Conservation (phyloP, 2,329 filamentous ascomycete species). For the Drechslerella coelobrocha region DNA sequence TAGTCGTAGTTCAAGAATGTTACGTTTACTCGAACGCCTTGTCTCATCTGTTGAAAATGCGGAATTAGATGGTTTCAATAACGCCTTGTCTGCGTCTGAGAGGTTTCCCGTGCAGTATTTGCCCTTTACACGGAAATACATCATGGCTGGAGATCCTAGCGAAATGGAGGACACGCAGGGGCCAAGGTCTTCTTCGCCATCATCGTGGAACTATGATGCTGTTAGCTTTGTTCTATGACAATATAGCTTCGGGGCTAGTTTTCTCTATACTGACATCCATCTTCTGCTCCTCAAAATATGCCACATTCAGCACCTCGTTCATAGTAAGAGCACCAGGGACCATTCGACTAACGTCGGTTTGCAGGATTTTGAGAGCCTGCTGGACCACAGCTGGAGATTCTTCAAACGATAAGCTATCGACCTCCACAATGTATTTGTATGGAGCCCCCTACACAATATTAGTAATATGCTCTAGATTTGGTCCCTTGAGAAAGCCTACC, state of each 20-base stretch:
- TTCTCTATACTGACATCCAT: constrained; percentile 66
- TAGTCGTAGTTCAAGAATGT: constrained; percentile 60
- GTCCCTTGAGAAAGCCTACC: constrained; percentile 57
- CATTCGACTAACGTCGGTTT: constrained; percentile 51
- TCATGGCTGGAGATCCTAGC: constrained; percentile 66
- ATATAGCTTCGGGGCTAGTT: too few species aligned
- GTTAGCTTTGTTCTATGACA: not conserved
- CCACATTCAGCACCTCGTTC: constrained; percentile 71
- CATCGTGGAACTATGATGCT: constrained; percentile 67
- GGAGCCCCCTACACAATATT: constrained; percentile 64
- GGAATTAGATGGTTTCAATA: constrained; percentile 55
- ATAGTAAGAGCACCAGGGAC: constrained; percentile 58
- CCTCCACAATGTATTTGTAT: constrained; percentile 71
- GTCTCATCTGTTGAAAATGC: constrained; percentile 55
- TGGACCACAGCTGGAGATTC: constrained; percentile 63
- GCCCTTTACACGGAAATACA: constrained; percentile 67
- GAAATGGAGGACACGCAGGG: constrained; percentile 69
- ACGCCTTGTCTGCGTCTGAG: constrained; percentile 20
- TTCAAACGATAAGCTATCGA: constrained; percentile 63
- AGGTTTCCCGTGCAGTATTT: constrained; percentile 58
- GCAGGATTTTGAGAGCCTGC: constrained; percentile 61
- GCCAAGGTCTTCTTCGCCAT: constrained; percentile 69
- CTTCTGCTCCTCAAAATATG: constrained; percentile 68
- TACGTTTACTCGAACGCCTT: constrained; percentile 55
- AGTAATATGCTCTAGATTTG: constrained; percentile 42